Conservation (phyloP, 768 basidiomycete genomes). For the Phylloporus sp. region DNA sequence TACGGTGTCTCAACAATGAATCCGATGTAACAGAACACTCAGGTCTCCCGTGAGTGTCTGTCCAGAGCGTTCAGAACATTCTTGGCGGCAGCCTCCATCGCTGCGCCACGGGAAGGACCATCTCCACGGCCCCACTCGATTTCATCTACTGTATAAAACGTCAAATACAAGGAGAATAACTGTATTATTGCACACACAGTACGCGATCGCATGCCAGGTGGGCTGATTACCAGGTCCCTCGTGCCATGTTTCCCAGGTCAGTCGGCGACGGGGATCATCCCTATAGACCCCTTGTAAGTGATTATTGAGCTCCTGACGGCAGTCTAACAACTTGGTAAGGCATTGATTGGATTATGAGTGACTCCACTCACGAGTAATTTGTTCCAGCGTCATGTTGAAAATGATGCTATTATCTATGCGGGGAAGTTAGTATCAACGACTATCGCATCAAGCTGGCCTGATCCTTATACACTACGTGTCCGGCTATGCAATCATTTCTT, state of each 20-base stretch:
- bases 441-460: not conserved
- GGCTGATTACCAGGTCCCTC: conserved; percentile 21
- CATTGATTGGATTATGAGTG: not conserved
- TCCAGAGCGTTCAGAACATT: conserved; percentile 14
- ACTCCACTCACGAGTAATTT: not conserved
- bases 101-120: conserved; percentile 14
- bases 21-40: not conserved
- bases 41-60: not conserved
- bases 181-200: conserved; percentile 11
- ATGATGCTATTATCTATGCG: not conserved
- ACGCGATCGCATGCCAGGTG: conserved; percentile 22
- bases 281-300: conserved; percentile 17
- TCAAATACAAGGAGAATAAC: not conserved
- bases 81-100: conserved; percentile 22
- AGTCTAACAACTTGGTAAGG: conserved; percentile 10
- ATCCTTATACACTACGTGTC: conserved; percentile 14
- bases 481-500: conserved; percentile 11
- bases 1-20: not conserved
- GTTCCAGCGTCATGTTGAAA: conserved; percentile 3
- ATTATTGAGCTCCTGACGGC: conserved; percentile 23
- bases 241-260: conserved; percentile 15
- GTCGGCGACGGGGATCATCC: conserved; percentile 8
- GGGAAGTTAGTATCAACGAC: not conserved
- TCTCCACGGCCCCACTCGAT: conserved; percentile 23
- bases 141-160: conserved; percentile 10